These are phyloP conservation scores for Sphagnum magellanicum DNA, from an alignment of 228 moss, liverwort and hornwort genomes.

Conservation along the genomic window DNA sequence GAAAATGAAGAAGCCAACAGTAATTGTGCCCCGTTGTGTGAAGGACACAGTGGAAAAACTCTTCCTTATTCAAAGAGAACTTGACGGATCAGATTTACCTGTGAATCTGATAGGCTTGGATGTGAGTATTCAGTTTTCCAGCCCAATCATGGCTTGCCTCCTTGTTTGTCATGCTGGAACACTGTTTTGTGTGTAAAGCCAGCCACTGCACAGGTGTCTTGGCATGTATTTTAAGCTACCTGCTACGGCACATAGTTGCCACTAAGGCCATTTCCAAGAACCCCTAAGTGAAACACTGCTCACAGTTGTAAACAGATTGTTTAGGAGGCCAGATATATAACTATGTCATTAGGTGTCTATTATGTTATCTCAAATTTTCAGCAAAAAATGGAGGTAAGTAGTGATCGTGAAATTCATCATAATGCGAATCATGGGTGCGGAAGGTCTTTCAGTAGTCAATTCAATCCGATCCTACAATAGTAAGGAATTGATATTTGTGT, in stretches of 20 bases:
- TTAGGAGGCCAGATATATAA: too few relatives aligned
- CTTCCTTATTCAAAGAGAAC: conserved; percentile 65
- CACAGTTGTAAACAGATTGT: too few relatives aligned
- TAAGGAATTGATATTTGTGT: background rate
- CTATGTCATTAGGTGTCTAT: too few relatives aligned
- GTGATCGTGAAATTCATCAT: background rate
- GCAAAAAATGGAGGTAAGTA: background rate
- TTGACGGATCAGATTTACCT: conserved; percentile 70
- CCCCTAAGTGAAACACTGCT: too few relatives aligned
- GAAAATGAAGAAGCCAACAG: conserved; percentile 75
- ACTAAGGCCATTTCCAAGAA: too few relatives aligned
- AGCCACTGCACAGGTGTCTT: background rate
- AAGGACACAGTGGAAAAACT: conserved; percentile 71
- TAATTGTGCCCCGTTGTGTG: conserved; percentile 71
- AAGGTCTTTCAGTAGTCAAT: too few relatives aligned
- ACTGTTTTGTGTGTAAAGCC: background rate
- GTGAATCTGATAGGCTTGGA: conserved; percentile 81
- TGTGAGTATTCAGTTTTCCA: conserved; percentile 35
- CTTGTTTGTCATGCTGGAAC: too few relatives aligned
- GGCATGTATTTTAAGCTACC: too few relatives aligned
- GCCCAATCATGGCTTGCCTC: too few relatives aligned
- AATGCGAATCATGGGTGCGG: too few relatives aligned
- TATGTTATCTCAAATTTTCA: background rate
- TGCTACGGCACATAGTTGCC: too few relatives aligned
- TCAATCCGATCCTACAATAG: background rate